phyloP scores from a whole-genome alignment of 2,329 filamentous ascomycete species.

The Paracorniculantispora psalliotae region DNA sequence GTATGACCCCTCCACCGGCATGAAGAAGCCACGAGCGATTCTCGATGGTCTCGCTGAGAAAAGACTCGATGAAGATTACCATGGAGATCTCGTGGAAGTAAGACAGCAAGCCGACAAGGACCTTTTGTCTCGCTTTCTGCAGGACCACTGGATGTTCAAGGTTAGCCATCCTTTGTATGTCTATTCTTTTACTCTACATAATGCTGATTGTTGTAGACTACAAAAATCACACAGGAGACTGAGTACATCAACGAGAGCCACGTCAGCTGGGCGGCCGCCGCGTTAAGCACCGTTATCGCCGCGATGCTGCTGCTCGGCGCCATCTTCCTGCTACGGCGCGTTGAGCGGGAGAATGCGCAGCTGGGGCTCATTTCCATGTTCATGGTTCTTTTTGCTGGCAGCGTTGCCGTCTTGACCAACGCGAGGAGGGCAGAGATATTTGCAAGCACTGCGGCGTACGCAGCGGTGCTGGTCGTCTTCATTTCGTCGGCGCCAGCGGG shows the following conservation, averaged over 20 bases:
- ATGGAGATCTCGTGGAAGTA: constrained; percentile 4
- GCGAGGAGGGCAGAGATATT: constrained; percentile 11
- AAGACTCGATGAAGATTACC: background rate
- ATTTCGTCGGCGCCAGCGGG: background rate
- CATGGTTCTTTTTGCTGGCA: constrained; percentile 16
- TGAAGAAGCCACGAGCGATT: background rate
- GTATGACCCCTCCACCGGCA: background rate
- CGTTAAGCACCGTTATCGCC: background rate
- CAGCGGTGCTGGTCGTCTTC: background rate
- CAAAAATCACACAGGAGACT: background rate
- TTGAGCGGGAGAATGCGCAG: background rate
- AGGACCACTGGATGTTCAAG: constrained; percentile 13
- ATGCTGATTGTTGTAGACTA: background rate
- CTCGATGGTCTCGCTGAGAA: background rate
- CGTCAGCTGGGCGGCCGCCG: background rate
- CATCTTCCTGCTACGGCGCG: background rate
- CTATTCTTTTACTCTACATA: background rate
- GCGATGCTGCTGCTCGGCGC: background rate
- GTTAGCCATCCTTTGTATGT: background rate
- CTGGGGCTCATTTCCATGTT: constrained; percentile 17
- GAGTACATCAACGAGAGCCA: background rate
- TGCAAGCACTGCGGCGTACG: constrained; percentile 9
- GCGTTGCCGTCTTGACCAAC: constrained; percentile 17
- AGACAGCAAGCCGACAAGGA: constrained; percentile 11
- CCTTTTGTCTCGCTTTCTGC: constrained; percentile 3